Evolutionary conservation across 2,329 filamentous ascomycete species (phyloP).

Genomic region (Lachnellula occidentalis): DNA sequence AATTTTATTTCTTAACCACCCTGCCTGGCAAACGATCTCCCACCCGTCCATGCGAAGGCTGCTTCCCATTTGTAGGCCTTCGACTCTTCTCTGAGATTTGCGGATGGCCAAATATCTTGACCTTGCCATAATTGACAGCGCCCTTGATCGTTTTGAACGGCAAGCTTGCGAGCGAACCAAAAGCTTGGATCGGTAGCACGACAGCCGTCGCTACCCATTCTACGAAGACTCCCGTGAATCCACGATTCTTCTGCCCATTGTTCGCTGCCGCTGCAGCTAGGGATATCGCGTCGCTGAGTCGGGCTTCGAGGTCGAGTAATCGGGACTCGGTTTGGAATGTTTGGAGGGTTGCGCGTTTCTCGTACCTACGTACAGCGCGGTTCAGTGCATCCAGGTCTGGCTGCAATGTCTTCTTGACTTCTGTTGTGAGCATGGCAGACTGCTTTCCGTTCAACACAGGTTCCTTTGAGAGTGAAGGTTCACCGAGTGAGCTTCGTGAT

Average conservation of each 20-base stretch:
- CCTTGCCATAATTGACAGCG: constrained; percentile 18
- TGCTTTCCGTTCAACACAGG: constrained; percentile 35
- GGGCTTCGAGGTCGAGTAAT: constrained; percentile 64
- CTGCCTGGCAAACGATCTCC: constrained; percentile 17
- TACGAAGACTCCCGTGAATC: constrained; percentile 20
- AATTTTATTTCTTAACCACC: constrained; percentile 13
- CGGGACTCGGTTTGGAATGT: constrained; percentile 71
- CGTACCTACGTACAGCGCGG: constrained; percentile 81
- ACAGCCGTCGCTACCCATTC: constrained; percentile 27
- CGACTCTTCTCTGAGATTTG: constrained; percentile 11
- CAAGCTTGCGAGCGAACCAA: constrained; percentile 18
- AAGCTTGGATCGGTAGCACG: constrained; percentile 26
- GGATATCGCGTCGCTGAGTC: constrained; percentile 70
- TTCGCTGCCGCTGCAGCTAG: constrained; percentile 71
- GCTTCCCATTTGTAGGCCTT: constrained; percentile 18
- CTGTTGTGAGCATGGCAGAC: constrained; percentile 39
- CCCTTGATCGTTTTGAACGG: constrained; percentile 22
- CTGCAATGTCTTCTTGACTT: constrained; percentile 62
- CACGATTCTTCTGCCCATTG: constrained; percentile 18
- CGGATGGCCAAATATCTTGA: constrained; percentile 11
- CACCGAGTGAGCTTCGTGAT: constrained; percentile 42
- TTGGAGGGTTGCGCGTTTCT: constrained; percentile 77
- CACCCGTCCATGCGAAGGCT: constrained; percentile 9
- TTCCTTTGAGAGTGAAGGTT: constrained; percentile 29
- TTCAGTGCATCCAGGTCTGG: constrained; percentile 85